Evolutionary conservation across 163 green algal species (phyloP).

Genomic region (Chlorella variabilis): DNA sequence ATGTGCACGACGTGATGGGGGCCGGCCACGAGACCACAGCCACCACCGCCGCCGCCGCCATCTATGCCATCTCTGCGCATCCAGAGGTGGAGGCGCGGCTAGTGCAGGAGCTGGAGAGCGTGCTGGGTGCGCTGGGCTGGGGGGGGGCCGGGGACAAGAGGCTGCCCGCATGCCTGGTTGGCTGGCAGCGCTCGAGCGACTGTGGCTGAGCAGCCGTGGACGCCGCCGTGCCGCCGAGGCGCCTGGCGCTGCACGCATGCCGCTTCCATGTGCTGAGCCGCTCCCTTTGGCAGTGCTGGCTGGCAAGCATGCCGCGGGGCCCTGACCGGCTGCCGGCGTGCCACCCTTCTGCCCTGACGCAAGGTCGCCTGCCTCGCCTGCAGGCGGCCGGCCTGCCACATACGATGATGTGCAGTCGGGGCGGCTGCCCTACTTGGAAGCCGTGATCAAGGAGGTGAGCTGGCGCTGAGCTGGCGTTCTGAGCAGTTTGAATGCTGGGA

Average conservation of each 20-base stretch:
- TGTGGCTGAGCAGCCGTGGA: too few relatives aligned
- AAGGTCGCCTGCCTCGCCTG: neutral
- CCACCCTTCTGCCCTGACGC: too few relatives aligned
- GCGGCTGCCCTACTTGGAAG: constrained; percentile 60
- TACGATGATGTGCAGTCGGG: constrained; percentile 63
- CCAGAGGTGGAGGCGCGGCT: constrained; percentile 63
- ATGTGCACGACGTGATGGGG: constrained; percentile 85
- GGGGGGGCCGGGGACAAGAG: too few relatives aligned
- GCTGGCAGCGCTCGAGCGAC: too few relatives aligned
- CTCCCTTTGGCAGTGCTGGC: too few relatives aligned
- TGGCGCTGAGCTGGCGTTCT: neutral
- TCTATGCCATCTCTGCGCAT: constrained; percentile 74
- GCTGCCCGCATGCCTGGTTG: too few relatives aligned
- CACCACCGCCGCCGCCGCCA: constrained; percentile 65
- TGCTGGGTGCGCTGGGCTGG: constrained; percentile 41
- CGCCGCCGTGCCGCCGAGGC: too few relatives aligned
- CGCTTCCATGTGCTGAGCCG: too few relatives aligned
- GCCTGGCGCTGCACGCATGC: too few relatives aligned
- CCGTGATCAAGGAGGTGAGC: constrained; percentile 44
- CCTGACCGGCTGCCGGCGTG: too few relatives aligned
- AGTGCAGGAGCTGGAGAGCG: constrained; percentile 55
- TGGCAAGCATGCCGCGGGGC: too few relatives aligned
- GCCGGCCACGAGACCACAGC: constrained; percentile 83
- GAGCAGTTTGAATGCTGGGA: too few relatives aligned
- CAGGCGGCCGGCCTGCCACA: constrained; percentile 56